These are phyloP conservation scores for Cyclanthera cordifolia DNA, from an alignment of 306 rosid species.

Conservation along the genomic window DNA sequence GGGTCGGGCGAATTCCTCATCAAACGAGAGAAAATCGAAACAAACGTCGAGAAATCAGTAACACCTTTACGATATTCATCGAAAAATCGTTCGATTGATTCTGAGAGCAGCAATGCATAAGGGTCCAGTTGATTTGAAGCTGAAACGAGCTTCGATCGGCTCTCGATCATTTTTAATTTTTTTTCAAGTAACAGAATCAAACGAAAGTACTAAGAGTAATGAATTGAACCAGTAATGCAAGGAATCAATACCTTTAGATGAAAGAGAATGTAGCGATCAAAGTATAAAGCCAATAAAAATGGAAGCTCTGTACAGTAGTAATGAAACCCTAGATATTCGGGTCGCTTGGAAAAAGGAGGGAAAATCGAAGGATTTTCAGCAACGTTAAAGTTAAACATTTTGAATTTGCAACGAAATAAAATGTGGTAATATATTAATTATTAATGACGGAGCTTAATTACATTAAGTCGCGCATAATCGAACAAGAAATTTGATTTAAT, in stretches of 20 bases:
- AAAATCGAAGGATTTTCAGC: slow-evolving; percentile 17
- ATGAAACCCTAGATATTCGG: slow-evolving; percentile 29
- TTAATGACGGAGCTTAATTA: no score
- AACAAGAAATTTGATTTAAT: no score
- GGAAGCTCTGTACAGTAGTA: neutral
- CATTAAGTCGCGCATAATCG: no score
- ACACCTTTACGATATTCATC: slow-evolving; percentile 37
- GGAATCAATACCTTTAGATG: neutral
- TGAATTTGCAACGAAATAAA: slow-evolving; percentile 9
- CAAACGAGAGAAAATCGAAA: slow-evolving; percentile 41
- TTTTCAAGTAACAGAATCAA: neutral
- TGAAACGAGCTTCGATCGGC: neutral
- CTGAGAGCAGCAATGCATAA: slow-evolving; percentile 35
- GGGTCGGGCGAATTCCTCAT: slow-evolving; percentile 33
- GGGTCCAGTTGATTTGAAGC: slow-evolving; percentile 15
- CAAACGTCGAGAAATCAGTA: slow-evolving; percentile 39
- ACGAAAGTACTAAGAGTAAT: neutral
- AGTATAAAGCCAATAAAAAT: neutral
- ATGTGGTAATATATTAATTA: neutral
- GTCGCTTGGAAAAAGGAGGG: slow-evolving; percentile 23
- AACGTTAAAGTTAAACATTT: slow-evolving; percentile 19
- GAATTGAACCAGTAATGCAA: neutral
- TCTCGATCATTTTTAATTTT: slow-evolving; percentile 26
- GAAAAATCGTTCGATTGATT: slow-evolving; percentile 45
- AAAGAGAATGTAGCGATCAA: neutral